A percentile compares a stretch with the other conserved stretches of the same genome.
phyloP scores from a whole-genome alignment of 2,329 filamentous ascomycete genomes.

The Dactylonectria estremocensis region DNA sequence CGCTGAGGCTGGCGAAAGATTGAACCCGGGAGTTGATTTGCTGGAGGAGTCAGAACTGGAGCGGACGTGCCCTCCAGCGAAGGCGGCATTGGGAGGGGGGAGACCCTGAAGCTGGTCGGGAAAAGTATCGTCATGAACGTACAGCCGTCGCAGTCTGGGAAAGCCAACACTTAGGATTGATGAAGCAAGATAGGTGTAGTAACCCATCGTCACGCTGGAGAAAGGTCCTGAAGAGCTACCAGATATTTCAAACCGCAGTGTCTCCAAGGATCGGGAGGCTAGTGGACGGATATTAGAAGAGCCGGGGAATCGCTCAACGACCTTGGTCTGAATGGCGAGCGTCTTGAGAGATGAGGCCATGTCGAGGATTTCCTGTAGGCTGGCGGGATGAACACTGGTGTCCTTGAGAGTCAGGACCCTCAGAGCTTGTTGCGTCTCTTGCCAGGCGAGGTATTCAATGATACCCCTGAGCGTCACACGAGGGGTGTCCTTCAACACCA shows the following conservation, averaged over 20 bases:
- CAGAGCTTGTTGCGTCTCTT: conserved; percentile 73
- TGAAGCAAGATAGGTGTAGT: conserved; percentile 89
- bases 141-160: conserved; percentile 81
- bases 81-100: conserved; percentile 71
- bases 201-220: conserved; percentile 70
- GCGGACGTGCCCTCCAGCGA: conserved; percentile 49
- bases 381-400: conserved; percentile 77
- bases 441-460: conserved; percentile 74
- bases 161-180: conserved; percentile 84
- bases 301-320: conserved; percentile 66
- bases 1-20: conserved; percentile 44
- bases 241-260: conserved; percentile 88
- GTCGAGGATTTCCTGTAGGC: conserved; percentile 73
- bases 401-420: conserved; percentile 78
- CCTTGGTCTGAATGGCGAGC: conserved; percentile 67
- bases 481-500: conserved; percentile 81
- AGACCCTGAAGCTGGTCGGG: conserved; percentile 82
- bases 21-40: conserved; percentile 43
- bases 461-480: conserved; percentile 82
- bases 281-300: conserved; percentile 71
- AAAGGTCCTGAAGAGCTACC: conserved; percentile 72
- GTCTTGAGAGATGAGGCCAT: conserved; percentile 71
- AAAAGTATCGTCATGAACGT: conserved; percentile 90
- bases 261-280: conserved; percentile 77
- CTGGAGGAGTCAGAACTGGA: conserved; percentile 53